Conservation (phyloP, 1,284 basidiomycete species). For the Ustilago esculenta region DNA sequence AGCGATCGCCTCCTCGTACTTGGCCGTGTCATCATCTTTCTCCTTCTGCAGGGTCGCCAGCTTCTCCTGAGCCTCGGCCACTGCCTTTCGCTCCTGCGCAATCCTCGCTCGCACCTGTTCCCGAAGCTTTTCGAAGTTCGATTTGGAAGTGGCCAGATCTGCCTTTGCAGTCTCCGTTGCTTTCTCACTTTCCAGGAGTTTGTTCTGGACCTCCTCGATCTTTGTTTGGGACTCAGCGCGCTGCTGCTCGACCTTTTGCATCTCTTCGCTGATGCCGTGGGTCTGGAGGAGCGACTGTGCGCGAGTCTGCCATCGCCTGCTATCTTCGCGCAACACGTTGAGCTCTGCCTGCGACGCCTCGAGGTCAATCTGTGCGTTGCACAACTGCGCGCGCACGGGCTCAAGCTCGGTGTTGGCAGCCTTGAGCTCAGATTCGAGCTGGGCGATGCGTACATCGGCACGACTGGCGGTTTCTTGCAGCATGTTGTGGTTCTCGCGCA, state of each 20-base stretch:
- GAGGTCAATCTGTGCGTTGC: constrained; percentile 77
- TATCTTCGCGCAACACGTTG: constrained; percentile 79
- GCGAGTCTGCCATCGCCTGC: constrained; percentile 83
- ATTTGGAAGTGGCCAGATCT: constrained; percentile 47
- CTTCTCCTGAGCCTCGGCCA: constrained; percentile 67
- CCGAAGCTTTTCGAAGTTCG: constrained; percentile 58
- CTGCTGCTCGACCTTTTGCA: constrained; percentile 62
- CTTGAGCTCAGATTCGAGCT: constrained; percentile 70
- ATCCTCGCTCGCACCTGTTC: constrained; percentile 59
- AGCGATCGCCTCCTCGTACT: constrained; percentile 36
- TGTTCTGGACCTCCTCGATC: constrained; percentile 35
- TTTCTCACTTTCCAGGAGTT: constrained; percentile 32
- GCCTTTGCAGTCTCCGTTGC: constrained; percentile 26
- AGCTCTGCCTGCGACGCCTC: constrained; percentile 78
- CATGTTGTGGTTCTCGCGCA: constrained; percentile 87
- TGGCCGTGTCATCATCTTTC: constrained; percentile 55
- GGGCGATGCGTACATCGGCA: constrained; percentile 71
- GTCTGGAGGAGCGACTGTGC: constrained; percentile 82
- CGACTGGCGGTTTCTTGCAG: constrained; percentile 80
- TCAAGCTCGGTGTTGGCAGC: constrained; percentile 75
- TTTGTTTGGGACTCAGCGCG: constrained; percentile 47
- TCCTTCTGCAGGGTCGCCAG: constrained; percentile 67
- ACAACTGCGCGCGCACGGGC: constrained; percentile 79
- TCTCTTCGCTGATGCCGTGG: constrained; percentile 79
- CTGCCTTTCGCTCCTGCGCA: constrained; percentile 49